phyloP scores from a whole-genome alignment of 371 early-diverging fungal species.

The Mortierella sp. region DNA sequence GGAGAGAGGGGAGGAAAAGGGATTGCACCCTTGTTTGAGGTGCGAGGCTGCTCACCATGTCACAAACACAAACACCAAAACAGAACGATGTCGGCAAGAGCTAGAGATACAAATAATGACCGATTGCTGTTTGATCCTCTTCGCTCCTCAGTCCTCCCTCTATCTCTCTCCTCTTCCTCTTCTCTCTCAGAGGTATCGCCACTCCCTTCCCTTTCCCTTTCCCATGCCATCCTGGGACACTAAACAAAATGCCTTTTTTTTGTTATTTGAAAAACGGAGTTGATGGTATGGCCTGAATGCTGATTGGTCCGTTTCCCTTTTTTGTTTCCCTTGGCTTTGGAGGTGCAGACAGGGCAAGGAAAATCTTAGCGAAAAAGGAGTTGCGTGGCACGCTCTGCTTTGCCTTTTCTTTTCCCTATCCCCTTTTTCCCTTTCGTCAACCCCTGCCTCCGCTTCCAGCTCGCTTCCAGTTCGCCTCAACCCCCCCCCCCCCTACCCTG shows the following conservation, averaged over 20 bases:
- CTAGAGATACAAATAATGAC: no score
- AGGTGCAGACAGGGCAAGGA: background rate
- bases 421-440: background rate
- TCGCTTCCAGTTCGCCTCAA: no score
- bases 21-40: slow-evolving; percentile 8
- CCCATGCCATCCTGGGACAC: background rate
- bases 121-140: no score
- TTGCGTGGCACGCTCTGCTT: background rate
- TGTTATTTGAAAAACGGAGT: background rate
- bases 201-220: background rate
- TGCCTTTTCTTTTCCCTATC: background rate
- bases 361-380: background rate
- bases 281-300: background rate
- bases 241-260: background rate
- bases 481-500: background rate
- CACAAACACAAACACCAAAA: background rate
- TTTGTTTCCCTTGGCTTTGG: background rate
- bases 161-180: background rate
- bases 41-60: background rate
- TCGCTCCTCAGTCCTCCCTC: background rate
- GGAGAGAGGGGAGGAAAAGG: background rate
- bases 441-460: background rate
- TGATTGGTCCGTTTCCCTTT: background rate
- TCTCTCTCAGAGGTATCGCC: background rate
- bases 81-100: background rate